These are phyloP conservation scores for Tricholoma sp. DNA, from an alignment of 768 basidiomycete genomes.

Conservation along the genomic window DNA sequence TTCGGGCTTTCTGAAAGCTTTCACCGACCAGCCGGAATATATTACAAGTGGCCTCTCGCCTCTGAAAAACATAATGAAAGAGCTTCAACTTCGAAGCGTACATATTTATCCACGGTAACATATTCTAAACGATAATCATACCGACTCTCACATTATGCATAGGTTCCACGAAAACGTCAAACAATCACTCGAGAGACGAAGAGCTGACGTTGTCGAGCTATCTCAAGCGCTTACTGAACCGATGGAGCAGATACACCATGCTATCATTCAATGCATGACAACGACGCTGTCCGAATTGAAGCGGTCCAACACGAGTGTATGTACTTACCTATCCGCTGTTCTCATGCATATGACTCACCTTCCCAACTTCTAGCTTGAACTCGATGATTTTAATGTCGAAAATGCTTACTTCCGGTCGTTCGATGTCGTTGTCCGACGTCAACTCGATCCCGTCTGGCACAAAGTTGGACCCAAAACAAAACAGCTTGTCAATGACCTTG, in stretches of 20 bases:
- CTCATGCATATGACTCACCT: not conserved
- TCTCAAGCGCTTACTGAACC: constrained; percentile 78
- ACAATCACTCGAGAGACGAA: constrained; percentile 70
- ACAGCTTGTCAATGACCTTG: constrained; percentile 85
- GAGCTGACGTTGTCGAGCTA: constrained; percentile 89
- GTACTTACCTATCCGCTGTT: constrained; percentile 24
- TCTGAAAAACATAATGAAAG: constrained; percentile 87
- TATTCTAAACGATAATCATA: not conserved
- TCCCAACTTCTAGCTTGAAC: constrained; percentile 59
- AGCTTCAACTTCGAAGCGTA: constrained; percentile 83
- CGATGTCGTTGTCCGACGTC: constrained; percentile 80
- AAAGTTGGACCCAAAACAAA: constrained; percentile 91
- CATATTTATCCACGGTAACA: constrained; percentile 86
- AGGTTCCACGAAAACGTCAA: constrained; percentile 93
- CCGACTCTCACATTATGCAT: not conserved
- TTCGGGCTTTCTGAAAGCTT: constrained; percentile 91
- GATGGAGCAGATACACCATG: constrained; percentile 91
- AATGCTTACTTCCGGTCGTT: constrained; percentile 94
- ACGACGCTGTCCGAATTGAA: constrained; percentile 86
- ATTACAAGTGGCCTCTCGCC: constrained; percentile 93
- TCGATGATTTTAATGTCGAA: constrained; percentile 90
- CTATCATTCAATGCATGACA: constrained; percentile 92
- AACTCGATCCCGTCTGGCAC: constrained; percentile 95
- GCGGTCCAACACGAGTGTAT: constrained; percentile 67
- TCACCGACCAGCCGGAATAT: constrained; percentile 94